phyloP scores from a whole-genome alignment of 371 early-diverging fungal genomes.

The Blakeslea trispora region DNA sequence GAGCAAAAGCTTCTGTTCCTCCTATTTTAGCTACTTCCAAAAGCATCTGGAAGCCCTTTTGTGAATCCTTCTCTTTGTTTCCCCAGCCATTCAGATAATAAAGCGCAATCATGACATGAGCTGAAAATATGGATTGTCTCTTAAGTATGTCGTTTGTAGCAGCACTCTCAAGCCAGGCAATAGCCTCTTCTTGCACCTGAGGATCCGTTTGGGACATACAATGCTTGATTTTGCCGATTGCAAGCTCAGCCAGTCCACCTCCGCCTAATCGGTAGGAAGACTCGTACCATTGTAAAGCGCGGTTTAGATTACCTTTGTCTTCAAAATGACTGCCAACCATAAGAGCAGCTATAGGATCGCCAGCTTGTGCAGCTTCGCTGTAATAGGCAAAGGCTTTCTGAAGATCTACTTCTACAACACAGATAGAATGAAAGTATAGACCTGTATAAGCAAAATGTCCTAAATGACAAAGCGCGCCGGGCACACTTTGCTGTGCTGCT shows the following conservation, averaged over 20 bases:
- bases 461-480: slow-evolving; percentile 22
- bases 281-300: slow-evolving; percentile 28
- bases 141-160: neutral
- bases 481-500: slow-evolving; percentile 16
- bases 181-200: slow-evolving; percentile 25
- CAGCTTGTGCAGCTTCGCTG: slow-evolving; percentile 24
- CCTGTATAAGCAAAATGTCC: slow-evolving; percentile 30
- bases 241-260: slow-evolving; percentile 26
- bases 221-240: slow-evolving; percentile 28
- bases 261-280: slow-evolving; percentile 23
- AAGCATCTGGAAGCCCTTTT: slow-evolving; percentile 19
- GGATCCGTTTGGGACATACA: slow-evolving; percentile 7
- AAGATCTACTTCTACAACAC: slow-evolving; percentile 21
- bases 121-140: neutral
- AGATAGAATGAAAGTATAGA: slow-evolving; percentile 4
- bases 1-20: slow-evolving; percentile 15
- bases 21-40: slow-evolving; percentile 18
- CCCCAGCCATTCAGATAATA: slow-evolving; percentile 31
- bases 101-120: slow-evolving; percentile 22
- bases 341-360: slow-evolving; percentile 24
- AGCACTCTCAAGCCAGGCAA: slow-evolving; percentile 27
- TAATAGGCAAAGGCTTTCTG: slow-evolving; percentile 26
- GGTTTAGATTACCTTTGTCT: slow-evolving; percentile 21
- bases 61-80: slow-evolving; percentile 9
- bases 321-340: slow-evolving; percentile 35